Conservation (phyloP, 2,329 filamentous ascomycete species). For the Parasarocladium wereldwijsianum region DNA sequence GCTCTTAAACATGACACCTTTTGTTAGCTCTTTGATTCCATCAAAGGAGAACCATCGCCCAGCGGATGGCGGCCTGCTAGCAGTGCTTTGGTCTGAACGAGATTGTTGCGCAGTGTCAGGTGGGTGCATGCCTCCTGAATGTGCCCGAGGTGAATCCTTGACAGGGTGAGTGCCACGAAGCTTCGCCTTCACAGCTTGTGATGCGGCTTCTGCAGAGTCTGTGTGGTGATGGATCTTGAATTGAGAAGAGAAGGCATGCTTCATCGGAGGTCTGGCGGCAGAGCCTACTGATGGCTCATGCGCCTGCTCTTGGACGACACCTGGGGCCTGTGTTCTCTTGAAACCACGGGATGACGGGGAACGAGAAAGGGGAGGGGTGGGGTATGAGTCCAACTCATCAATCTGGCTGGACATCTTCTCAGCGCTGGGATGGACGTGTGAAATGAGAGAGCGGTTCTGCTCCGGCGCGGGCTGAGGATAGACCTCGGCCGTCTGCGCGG, state of each 20-base stretch:
- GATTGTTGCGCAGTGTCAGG: too few species aligned
- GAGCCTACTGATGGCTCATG: slow-evolving; percentile 3
- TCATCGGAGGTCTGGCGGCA: slow-evolving; percentile 2
- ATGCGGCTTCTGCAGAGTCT: not conserved
- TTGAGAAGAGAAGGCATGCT: too few species aligned
- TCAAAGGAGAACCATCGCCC: slow-evolving; percentile 48
- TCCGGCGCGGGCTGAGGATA: slow-evolving; percentile 1
- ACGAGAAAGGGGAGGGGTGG: slow-evolving; percentile 42
- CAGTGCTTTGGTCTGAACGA: not conserved
- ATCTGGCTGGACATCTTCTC: not conserved
- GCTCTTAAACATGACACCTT: slow-evolving; percentile 63
- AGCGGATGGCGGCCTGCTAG: slow-evolving; percentile 17
- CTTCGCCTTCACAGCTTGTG: slow-evolving; percentile 3
- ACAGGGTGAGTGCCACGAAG: too few species aligned
- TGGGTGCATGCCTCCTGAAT: too few species aligned
- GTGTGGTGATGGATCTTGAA: not conserved
- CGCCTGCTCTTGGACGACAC: not conserved
- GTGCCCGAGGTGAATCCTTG: too few species aligned
- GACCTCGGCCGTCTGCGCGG: not conserved
- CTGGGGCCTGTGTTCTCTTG: not conserved
- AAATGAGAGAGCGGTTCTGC: slow-evolving; percentile 3
- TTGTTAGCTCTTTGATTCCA: slow-evolving; percentile 79
- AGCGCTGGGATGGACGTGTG: slow-evolving; percentile 2
- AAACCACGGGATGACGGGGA: slow-evolving; percentile 22
- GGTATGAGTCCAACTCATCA: slow-evolving; percentile 21